Percentiles rank a stretch among this genome's conserved stretches.
These are phyloP conservation scores for Candida xyloterini DNA, from an alignment of 805 yeast species.

Conservation along the genomic window DNA sequence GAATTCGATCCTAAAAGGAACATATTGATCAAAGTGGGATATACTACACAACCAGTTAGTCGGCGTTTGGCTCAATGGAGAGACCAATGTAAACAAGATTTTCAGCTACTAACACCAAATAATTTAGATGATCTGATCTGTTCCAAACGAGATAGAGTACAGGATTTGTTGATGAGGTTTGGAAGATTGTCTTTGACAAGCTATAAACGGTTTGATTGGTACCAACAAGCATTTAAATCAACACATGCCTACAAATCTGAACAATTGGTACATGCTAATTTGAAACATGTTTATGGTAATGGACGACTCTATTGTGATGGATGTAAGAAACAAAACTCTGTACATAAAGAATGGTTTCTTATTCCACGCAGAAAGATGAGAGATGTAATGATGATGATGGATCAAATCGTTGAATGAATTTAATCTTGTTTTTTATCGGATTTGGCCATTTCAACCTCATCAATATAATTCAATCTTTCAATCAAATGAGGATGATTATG, in stretches of 20 bases:
- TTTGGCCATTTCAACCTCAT: conserved; percentile 25
- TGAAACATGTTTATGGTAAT: conserved; percentile 41
- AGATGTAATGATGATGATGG: conserved; percentile 35
- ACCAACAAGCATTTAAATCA: conserved; percentile 36
- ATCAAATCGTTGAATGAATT: conserved; percentile 22
- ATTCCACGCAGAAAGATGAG: conserved; percentile 42
- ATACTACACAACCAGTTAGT: conserved; percentile 45
- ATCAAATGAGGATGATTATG: conserved; percentile 90
- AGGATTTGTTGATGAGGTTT: conserved; percentile 13
- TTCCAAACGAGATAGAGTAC: conserved; percentile 18
- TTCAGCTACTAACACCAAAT: conserved; percentile 38
- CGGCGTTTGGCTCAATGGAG: conserved; percentile 50
- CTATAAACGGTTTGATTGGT: conserved; percentile 23
- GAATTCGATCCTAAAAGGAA: conserved; percentile 37
- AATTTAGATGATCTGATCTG: conserved; percentile 18
- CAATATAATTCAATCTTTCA: conserved; percentile 81
- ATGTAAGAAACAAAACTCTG: conserved; percentile 29
- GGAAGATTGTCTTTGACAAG: conserved; percentile 6
- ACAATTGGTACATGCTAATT: conserved; percentile 37
- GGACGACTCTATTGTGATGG: conserved; percentile 50
- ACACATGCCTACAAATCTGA: conserved; percentile 38
- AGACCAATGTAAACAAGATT: conserved; percentile 46
- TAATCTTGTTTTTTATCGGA: conserved; percentile 2
- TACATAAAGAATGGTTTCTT: conserved; percentile 58
- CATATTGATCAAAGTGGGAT: conserved; percentile 50